A percentile compares a stretch with the other conserved stretches of the same genome.
Conservation (phyloP, 2,329 filamentous ascomycete genomes). For the Lasiodiplodia hormozganensis region DNA sequence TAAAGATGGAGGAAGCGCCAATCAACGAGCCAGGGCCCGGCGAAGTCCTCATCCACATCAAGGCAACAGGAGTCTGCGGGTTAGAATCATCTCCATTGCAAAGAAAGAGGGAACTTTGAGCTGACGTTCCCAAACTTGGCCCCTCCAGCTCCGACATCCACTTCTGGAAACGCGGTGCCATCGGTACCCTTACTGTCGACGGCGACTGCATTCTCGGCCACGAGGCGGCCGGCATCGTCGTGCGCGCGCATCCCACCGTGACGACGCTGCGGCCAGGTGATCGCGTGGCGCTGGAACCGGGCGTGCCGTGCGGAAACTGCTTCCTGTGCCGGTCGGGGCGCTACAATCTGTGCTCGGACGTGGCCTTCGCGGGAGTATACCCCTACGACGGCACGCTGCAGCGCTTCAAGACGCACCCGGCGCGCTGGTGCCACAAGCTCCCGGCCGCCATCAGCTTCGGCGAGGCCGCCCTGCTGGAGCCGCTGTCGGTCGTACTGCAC, state of each 20-base stretch:
- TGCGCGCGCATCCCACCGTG: conserved; percentile 64
- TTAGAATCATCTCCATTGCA: conserved; percentile 39
- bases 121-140: background rate
- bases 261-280: conserved; percentile 62
- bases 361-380: conserved; percentile 67
- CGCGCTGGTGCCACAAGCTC: conserved; percentile 59
- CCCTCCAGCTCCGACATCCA: conserved; percentile 67
- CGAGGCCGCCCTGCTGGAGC: conserved; percentile 69
- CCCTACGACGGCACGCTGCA: conserved; percentile 68
- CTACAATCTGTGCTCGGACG: conserved; percentile 69
- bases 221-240: conserved; percentile 67
- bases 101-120: background rate
- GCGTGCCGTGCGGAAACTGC: conserved; percentile 67
- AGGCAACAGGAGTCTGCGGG: conserved; percentile 70
- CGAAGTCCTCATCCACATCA: conserved; percentile 67
- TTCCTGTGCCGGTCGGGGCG: conserved; percentile 66
- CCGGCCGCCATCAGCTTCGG: conserved; percentile 64
- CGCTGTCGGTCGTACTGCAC: conserved; percentile 68
- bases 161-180: conserved; percentile 70
- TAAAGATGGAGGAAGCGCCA: conserved; percentile 65
- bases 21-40: conserved; percentile 60
- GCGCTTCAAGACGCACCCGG: conserved; percentile 67
- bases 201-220: conserved; percentile 71
- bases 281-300: conserved; percentile 70
- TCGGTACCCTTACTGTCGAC: conserved; percentile 68